These are phyloP conservation scores for Ophiostoma triangulosporum DNA, from an alignment of 2,329 filamentous ascomycete genomes.

Conservation along the genomic window DNA sequence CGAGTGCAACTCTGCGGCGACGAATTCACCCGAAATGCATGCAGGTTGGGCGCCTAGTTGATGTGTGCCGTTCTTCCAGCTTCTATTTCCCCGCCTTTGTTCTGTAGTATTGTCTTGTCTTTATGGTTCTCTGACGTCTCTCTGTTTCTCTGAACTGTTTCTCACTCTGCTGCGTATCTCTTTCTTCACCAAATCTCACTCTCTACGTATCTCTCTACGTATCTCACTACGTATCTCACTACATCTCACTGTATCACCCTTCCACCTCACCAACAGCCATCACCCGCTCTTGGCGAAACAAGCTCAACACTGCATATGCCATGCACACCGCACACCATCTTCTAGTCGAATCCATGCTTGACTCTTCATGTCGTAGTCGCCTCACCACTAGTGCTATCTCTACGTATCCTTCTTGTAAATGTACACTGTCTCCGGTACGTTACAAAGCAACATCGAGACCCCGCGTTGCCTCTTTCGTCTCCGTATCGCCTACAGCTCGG, in stretches of 20 bases:
- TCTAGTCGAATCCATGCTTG: background rate
- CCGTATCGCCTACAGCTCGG: slow-evolving; percentile 2
- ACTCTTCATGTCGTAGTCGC: no score
- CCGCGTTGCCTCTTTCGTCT: slow-evolving; percentile 12
- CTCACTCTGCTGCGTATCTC: no score
- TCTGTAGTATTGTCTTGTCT: no score
- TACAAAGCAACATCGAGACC: slow-evolving; percentile 6
- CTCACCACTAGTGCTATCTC: no score
- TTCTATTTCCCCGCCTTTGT: no score
- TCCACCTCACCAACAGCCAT: background rate
- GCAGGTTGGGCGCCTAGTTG: no score
- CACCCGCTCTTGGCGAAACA: slow-evolving; percentile 1
- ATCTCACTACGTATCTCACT: background rate
- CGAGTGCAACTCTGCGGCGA: no score
- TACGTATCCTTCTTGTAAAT: background rate
- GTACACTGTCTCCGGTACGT: background rate
- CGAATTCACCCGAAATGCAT: no score
- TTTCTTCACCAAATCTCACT: no score
- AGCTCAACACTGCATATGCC: background rate
- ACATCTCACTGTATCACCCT: background rate
- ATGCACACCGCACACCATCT: background rate
- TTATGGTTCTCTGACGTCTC: no score
- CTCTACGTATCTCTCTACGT: background rate
- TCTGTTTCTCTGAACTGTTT: no score
- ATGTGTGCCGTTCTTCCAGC: no score